These are phyloP conservation scores for Volutella citrinella DNA, from an alignment of 2,329 filamentous ascomycete species.

Conservation along the genomic window DNA sequence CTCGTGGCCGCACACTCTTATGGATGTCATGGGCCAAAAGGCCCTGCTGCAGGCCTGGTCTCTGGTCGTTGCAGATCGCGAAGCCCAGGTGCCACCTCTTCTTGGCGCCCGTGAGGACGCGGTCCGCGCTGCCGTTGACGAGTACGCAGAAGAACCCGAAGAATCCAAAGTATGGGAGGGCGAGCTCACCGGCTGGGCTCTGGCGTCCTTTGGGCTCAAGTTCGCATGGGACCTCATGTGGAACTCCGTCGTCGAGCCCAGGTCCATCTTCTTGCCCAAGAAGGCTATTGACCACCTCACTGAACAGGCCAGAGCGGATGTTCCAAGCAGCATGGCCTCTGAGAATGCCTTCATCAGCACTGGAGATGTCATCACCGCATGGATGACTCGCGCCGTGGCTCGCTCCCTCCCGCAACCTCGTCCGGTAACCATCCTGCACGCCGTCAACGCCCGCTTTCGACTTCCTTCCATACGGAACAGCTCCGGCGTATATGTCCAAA, in stretches of 20 bases:
- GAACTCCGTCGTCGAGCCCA: slow-evolving; percentile 29
- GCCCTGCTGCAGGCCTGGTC: no score
- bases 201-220: no score
- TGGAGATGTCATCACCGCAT: slow-evolving; percentile 43
- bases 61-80: no score
- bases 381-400: slow-evolving; percentile 29
- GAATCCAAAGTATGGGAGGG: no score
- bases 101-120: no score
- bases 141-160: no score
- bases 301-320: slow-evolving; percentile 3
- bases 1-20: slow-evolving; percentile 44
- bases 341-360: slow-evolving; percentile 40
- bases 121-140: no score
- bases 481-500: slow-evolving; percentile 25
- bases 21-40: no score
- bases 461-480: slow-evolving; percentile 14
- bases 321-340: not conserved
- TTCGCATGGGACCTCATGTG: slow-evolving; percentile 32
- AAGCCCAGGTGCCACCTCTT: no score
- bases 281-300: slow-evolving; percentile 4
- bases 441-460: slow-evolving; percentile 25
- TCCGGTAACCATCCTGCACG: slow-evolving; percentile 21
- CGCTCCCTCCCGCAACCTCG: slow-evolving; percentile 9
- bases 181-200: no score
- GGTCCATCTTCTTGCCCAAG: slow-evolving; percentile 38